Conservation (phyloP, 2,329 filamentous ascomycete genomes). For the Trichoderma sp. region DNA sequence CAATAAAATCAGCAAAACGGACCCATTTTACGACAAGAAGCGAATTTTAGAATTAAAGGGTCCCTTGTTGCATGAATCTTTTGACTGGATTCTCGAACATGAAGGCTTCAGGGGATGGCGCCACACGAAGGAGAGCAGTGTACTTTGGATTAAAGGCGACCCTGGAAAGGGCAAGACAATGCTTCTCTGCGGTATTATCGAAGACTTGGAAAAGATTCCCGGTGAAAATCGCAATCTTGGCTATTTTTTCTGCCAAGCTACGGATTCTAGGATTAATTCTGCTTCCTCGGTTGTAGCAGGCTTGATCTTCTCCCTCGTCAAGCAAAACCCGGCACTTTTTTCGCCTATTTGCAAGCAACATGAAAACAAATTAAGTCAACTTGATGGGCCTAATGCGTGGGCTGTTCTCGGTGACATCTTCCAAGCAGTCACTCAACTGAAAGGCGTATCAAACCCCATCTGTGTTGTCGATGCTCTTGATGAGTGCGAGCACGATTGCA, state of each 20-base stretch:
- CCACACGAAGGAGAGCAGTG: constrained; percentile 14
- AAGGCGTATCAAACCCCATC: too few relatives aligned
- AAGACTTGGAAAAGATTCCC: neutral
- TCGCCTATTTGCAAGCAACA: constrained; percentile 32
- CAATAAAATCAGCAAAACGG: neutral
- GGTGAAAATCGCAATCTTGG: constrained; percentile 14
- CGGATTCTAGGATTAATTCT: constrained; percentile 36
- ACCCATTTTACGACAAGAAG: constrained; percentile 28
- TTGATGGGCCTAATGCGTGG: constrained; percentile 41
- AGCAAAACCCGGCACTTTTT: constrained; percentile 32
- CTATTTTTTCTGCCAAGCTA: constrained; percentile 15
- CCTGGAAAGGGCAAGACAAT: constrained; percentile 46
- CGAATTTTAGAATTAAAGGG: constrained; percentile 37
- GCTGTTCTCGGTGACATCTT: constrained; percentile 38
- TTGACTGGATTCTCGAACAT: constrained; percentile 34
- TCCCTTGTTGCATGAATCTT: constrained; percentile 31
- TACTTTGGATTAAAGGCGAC: constrained; percentile 40
- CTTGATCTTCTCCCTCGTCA: constrained; percentile 38
- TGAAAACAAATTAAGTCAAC: constrained; percentile 34
- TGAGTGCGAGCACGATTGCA: constrained; percentile 34
- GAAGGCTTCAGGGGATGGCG: constrained; percentile 24
- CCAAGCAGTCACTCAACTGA: neutral
- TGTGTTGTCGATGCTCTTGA: constrained; percentile 33
- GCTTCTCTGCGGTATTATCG: constrained; percentile 38
- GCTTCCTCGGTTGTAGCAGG: constrained; percentile 41